phyloP scores from a whole-genome alignment of 768 basidiomycete genomes.

The Calvatia gigantea region DNA sequence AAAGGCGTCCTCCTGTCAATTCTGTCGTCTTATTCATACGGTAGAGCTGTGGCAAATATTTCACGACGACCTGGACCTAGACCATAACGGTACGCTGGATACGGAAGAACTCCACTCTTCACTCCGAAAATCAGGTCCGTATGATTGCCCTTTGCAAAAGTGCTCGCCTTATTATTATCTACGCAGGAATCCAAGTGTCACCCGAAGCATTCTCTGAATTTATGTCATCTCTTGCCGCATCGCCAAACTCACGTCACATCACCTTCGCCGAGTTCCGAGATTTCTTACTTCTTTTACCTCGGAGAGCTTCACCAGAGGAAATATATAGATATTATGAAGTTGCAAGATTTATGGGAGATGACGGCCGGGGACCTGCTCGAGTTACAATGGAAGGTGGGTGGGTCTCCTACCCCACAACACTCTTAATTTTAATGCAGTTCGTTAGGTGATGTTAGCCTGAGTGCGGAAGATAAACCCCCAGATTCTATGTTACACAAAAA shows the following conservation, averaged over 20 bases:
- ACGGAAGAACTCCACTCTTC: slow-evolving; percentile 37
- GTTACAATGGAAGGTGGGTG: slow-evolving; percentile 85
- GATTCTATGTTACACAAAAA: slow-evolving; percentile 21
- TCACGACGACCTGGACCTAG: slow-evolving; percentile 85
- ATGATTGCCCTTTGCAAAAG: not conserved
- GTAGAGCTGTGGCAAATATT: slow-evolving; percentile 90
- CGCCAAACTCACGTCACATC: slow-evolving; percentile 63
- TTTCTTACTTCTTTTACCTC: slow-evolving; percentile 83
- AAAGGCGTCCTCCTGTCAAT: slow-evolving; percentile 6
- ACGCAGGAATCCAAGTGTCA: slow-evolving; percentile 67
- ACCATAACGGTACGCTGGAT: slow-evolving; percentile 83
- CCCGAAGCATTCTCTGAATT: slow-evolving; percentile 75
- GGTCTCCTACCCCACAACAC: not conserved
- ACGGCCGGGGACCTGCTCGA: slow-evolving; percentile 73
- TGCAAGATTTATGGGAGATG: slow-evolving; percentile 62
- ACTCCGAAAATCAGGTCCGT: slow-evolving; percentile 67
- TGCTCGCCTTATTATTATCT: not conserved
- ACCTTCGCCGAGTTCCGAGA: slow-evolving; percentile 86
- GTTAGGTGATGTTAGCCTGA: slow-evolving; percentile 73
- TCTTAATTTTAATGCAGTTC: not conserved
- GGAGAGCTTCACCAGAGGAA: slow-evolving; percentile 75
- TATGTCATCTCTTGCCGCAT: slow-evolving; percentile 72
- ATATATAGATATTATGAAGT: slow-evolving; percentile 84
- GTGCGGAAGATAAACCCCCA: slow-evolving; percentile 70
- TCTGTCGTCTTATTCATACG: slow-evolving; percentile 13